Base-by-base conservation (phyloP, 257 asterid genomes). In the Plectranthus barbatus region DNA sequence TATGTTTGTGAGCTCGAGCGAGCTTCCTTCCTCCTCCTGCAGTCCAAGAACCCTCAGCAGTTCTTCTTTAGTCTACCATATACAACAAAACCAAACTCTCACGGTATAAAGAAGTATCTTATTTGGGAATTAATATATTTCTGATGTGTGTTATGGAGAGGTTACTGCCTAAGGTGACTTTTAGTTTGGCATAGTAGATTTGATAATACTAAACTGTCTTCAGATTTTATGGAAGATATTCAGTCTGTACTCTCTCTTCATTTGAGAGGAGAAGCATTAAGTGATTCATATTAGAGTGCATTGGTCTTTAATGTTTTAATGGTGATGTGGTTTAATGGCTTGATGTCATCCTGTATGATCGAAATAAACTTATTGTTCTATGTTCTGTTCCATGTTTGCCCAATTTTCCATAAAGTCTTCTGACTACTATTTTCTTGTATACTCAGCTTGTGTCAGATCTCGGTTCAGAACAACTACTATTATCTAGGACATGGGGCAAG, bases 1-100 rank as follows among this genome's bases (percentile, higher is more conserved):
- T n/a, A n/a, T n/a, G n/a, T n/a, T n/a, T n/a, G n/a, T n/a, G 81
- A 92, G 89, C 77, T 86, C 87, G 48, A 92, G 81, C n/a, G 97
- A 86, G 85, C 99, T 92, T 76, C 99, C 99, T 79, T 81, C 73
- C 72, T 80, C 95, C 69, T 92, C 99, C 70, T 83, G 77, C 59
- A 89, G 81, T 62, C 99, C 99, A 3, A 92, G 84, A 56, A 92
- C 97, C 75, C 94, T 77, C 82, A 92, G 75, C 67, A 92, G 88
- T 74, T 89, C 99, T 82, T 92, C 96, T 80, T 92, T 92, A 29
- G 97, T 81, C 99, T 92, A 76, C 9, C 74, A 78, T 66, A 68
- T 51, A 34, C 40, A 29, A 57, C 17, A 65, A n/a, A 64, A 56
- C 4, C 21, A 36, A 51, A 48, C 46, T 63, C 17, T 45, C 9